Conservation (phyloP, 176 grass and related monocot genomes). For the maize (Zea mays) region DNA sequence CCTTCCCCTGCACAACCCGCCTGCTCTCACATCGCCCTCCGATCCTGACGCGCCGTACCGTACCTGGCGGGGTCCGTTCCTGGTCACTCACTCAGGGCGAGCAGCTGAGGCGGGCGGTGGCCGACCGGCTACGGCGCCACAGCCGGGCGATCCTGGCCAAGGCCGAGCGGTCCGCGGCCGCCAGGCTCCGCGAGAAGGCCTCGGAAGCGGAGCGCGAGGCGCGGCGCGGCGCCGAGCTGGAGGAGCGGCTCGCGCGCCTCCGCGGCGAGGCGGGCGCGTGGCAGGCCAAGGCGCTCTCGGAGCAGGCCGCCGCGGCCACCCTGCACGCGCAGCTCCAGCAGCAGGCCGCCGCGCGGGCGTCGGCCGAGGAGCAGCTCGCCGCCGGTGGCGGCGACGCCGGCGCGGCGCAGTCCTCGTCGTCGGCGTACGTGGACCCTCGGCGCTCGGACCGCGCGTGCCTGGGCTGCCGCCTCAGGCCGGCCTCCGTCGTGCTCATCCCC, state of each 20-base stretch:
- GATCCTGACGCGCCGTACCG: not conserved
- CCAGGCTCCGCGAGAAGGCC: constrained; percentile 61
- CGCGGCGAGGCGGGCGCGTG: constrained; percentile 70
- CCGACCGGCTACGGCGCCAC: constrained; percentile 60
- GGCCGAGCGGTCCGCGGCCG: constrained; percentile 41
- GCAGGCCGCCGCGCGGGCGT: constrained; percentile 42
- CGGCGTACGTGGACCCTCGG: constrained; percentile 65
- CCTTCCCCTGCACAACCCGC: too few species aligned
- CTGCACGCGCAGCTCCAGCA: constrained; percentile 81
- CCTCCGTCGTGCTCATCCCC: constrained; percentile 70
- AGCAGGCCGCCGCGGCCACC: constrained; percentile 53
- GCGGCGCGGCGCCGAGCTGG: constrained; percentile 54
- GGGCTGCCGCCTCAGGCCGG: constrained; percentile 43
- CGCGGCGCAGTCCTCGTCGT: constrained; percentile 46
- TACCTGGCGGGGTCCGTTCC: not conserved
- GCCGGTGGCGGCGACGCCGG: constrained; percentile 24
- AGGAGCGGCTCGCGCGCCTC: constrained; percentile 59
- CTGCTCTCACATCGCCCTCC: not conserved
- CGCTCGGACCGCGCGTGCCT: constrained; percentile 57
- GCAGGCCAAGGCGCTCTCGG: constrained; percentile 71
- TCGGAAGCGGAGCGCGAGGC: constrained; percentile 53
- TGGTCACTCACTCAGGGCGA: constrained; percentile 54
- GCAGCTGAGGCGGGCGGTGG: constrained; percentile 58
- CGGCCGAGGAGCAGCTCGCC: constrained; percentile 21
- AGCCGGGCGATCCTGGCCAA: constrained; percentile 48